Base-by-base conservation (phyloP, 768 basidiomycete genomes). In the Podaxis rugospora region DNA sequence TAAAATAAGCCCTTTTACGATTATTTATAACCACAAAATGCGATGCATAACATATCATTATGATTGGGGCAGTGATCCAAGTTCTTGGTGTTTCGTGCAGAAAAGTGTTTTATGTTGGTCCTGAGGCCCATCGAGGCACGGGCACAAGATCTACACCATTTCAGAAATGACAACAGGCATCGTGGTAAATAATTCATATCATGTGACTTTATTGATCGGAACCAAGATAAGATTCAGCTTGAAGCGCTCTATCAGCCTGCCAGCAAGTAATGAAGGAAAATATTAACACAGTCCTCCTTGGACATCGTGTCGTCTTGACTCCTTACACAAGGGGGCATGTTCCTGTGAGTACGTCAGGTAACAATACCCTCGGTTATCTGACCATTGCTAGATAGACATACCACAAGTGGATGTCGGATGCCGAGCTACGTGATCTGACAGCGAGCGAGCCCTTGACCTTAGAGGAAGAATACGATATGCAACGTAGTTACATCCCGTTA, bases 401-500 rank as follows among this genome's bases (percentile, higher is more conserved):
- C 68, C 85, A 95, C 69, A 78, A 80, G 63, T 98, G 95, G 95
- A 96, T 98, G 95, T 76, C 82, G 28, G 80, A 83, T 69, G 82
- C 84, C 36, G 85, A 85, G 63, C 76, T 98, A 57, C 82, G 87
- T 44, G 80, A 84, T 52, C 77, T 89, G 16, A 97, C 93, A 0
- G 93, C 93, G 4, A 93, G 91, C 61, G 93, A 96, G 65, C 88
- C 89, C 3, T 78, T 97, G 44, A 83, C 81, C 6, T 74, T 93
- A 5, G 86, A 89, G 62, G 84, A 95, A 67, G 95, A 95, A 68
- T 87, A 88, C 62, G 87, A 88, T 23, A 96, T 96, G 94, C 94
- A 96, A 71, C 77, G 94, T 93, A 66, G 4, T 71, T 66, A 21
- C 28, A 23, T 6, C 23, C 4, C 32, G 32, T 16, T 28, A 14